phyloP scores from a whole-genome alignment of 345 rosid species.

The Populus ilicifolia region DNA sequence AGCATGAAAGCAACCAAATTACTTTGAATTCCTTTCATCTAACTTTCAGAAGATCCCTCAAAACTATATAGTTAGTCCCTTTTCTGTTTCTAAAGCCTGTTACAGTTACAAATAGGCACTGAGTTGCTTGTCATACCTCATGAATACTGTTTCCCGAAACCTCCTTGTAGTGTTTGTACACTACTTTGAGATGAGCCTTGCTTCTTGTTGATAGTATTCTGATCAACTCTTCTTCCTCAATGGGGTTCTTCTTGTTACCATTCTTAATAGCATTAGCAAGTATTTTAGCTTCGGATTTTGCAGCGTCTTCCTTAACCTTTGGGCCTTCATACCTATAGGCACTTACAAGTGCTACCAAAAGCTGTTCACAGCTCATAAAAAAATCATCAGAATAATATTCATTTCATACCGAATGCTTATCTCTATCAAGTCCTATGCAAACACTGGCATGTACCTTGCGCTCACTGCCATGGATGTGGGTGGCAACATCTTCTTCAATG shows the following conservation, averaged over 20 bases:
- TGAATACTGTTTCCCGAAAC: slow-evolving; percentile 41
- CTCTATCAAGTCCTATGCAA: too few relatives aligned
- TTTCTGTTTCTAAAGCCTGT: too few relatives aligned
- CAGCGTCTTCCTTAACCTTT: slow-evolving; percentile 46
- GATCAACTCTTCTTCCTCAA: slow-evolving; percentile 61
- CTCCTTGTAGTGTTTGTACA: slow-evolving; percentile 48
- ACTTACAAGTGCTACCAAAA: slow-evolving; percentile 81
- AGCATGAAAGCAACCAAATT: background rate
- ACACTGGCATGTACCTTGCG: slow-evolving; percentile 41
- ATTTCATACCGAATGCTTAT: too few relatives aligned
- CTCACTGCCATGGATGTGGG: slow-evolving; percentile 39
- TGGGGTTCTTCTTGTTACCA: slow-evolving; percentile 27
- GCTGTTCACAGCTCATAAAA: slow-evolving; percentile 34
- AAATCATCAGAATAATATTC: background rate
- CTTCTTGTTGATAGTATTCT: slow-evolving; percentile 78
- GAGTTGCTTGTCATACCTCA: slow-evolving; percentile 33
- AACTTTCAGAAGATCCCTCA: too few relatives aligned
- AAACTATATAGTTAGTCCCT: too few relatives aligned
- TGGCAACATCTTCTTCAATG: slow-evolving; percentile 74
- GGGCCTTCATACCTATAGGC: slow-evolving; percentile 89
- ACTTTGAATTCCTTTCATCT: too few relatives aligned
- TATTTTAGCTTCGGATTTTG: slow-evolving; percentile 62
- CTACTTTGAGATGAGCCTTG: slow-evolving; percentile 59
- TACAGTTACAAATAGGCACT: too few relatives aligned
- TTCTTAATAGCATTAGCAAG: slow-evolving; percentile 40